These are phyloP conservation scores for Fusarium pseudoanthophilum DNA, from an alignment of 2,329 filamentous ascomycete genomes.

Conservation along the genomic window DNA sequence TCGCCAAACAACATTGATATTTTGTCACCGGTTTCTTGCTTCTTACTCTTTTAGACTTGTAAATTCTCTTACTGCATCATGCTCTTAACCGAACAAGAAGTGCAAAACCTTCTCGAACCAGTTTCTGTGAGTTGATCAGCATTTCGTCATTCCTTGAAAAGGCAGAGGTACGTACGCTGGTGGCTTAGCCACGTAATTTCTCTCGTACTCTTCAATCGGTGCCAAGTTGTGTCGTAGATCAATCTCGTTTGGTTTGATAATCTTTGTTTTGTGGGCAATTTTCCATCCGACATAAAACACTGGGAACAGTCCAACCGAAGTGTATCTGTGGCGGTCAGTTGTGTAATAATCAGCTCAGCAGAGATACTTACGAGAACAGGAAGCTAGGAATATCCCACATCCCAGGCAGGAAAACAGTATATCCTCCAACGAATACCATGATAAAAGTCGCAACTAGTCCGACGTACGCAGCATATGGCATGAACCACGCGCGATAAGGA, in stretches of 20 bases:
- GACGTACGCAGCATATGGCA: conserved; percentile 78
- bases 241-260: neutral
- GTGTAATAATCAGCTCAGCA: fast-evolving
- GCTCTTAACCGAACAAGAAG: neutral
- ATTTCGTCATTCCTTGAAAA: fast-evolving
- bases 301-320: conserved; percentile 8
- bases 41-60: no score
- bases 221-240: neutral
- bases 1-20: neutral
- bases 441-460: conserved; percentile 70
- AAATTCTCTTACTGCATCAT: fast-evolving
- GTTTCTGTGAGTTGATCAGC: neutral
- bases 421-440: conserved; percentile 81
- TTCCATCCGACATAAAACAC: conserved; percentile 16
- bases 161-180: neutral
- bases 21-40: no score
- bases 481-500: conserved; percentile 75
- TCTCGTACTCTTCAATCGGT: conserved; percentile 12
- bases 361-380: conserved; percentile 69
- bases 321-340: neutral
- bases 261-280: conserved; percentile 14
- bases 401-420: conserved; percentile 77
- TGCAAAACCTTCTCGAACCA: conserved; percentile 19
- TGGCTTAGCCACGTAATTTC: conserved; percentile 1
- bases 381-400: conserved; percentile 77